Conservation (phyloP, 2,329 filamentous ascomycete genomes). For the Xylariaceae sp. region DNA sequence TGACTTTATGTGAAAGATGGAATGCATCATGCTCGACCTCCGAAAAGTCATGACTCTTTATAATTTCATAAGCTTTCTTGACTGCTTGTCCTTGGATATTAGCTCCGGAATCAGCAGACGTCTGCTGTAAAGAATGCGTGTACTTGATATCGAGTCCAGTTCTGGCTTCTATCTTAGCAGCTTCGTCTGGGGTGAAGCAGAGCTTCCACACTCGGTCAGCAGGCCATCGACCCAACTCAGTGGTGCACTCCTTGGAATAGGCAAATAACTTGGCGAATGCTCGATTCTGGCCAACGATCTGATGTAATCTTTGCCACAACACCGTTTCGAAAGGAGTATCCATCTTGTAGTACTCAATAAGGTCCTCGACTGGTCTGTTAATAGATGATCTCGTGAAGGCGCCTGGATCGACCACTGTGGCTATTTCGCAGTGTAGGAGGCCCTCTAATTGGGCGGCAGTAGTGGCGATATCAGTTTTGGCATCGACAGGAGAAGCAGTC, state of each 20-base stretch:
- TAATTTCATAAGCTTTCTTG: conserved; percentile 60
- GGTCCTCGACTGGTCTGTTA: conserved; percentile 63
- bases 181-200: conserved; percentile 66
- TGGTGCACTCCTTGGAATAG: conserved; percentile 64
- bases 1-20: conserved; percentile 75
- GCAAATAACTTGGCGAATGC: conserved; percentile 63
- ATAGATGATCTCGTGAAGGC: conserved; percentile 62
- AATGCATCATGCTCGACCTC: conserved; percentile 38
- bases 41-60: conserved; percentile 57
- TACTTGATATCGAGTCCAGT: conserved; percentile 51
- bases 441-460: conserved; percentile 77
- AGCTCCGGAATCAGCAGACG: conserved; percentile 28
- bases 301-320: conserved; percentile 64
- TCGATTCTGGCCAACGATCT: conserved; percentile 47
- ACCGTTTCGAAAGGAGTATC: conserved; percentile 63
- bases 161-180: conserved; percentile 64
- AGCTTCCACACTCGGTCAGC: conserved; percentile 82
- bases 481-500: conserved; percentile 94
- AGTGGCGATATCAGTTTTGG: conserved; percentile 72
- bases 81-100: conserved; percentile 50
- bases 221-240: conserved; percentile 81
- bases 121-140: conserved; percentile 35
- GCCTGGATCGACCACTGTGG: conserved; percentile 66
- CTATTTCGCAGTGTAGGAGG: conserved; percentile 81
- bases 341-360: conserved; percentile 59